These are phyloP conservation scores for Ganoderma sinense DNA, from an alignment of 1,284 basidiomycete species.

Conservation along the genomic window DNA sequence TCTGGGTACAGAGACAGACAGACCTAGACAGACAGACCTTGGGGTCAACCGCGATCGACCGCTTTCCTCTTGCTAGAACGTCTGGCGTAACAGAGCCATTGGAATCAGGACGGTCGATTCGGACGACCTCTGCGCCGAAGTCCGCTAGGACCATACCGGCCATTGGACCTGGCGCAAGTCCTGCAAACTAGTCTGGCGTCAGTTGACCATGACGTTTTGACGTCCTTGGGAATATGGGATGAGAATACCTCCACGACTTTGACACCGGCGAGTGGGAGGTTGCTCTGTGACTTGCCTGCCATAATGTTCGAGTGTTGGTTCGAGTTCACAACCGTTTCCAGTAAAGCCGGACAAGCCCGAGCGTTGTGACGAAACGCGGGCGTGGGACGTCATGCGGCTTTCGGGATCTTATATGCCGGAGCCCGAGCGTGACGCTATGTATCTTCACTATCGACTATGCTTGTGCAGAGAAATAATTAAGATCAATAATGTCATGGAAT, in stretches of 20 bases:
- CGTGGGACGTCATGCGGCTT: not conserved
- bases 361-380: not conserved
- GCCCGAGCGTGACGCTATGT: not conserved
- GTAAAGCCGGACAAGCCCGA: not conserved
- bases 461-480: not conserved
- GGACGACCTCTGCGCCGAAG: slow-evolving; percentile 81
- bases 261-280: slow-evolving; percentile 52
- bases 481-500: not conserved
- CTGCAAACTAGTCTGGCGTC: slow-evolving; percentile 68
- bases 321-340: not conserved
- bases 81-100: slow-evolving; percentile 46
- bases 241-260: slow-evolving; percentile 62
- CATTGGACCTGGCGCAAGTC: slow-evolving; percentile 85
- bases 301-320: not conserved
- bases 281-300: not conserved
- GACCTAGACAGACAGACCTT: slow-evolving; percentile 41
- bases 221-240: not conserved
- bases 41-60: slow-evolving; percentile 73
- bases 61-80: slow-evolving; percentile 74
- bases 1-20: not conserved
- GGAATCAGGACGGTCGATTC: slow-evolving; percentile 65
- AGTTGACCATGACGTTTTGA: not conserved
- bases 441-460: not conserved
- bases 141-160: slow-evolving; percentile 84
- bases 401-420: not conserved